Evolutionary conservation across 1,139 yeast species (phyloP).

Genomic region (Yamadazyma buinensis): DNA sequence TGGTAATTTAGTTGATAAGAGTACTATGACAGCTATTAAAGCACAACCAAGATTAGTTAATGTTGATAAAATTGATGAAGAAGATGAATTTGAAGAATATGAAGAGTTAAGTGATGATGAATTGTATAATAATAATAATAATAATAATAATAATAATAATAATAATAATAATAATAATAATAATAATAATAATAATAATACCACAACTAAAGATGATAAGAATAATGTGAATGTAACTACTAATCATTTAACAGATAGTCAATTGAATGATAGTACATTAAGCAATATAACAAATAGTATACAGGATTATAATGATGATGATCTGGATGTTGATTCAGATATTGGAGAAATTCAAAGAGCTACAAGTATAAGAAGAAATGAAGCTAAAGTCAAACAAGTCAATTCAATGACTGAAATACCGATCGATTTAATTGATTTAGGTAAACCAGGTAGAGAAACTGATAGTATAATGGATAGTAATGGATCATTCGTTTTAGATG

Average conservation of each 20-base stretch:
- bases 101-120: constrained; percentile 20
- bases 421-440: constrained; percentile 13
- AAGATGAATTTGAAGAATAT: constrained; percentile 36
- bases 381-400: no score
- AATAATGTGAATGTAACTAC: constrained; percentile 8
- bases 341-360: constrained; percentile 47
- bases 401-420: constrained; percentile 9
- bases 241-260: no score
- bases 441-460: constrained; percentile 10
- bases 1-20: constrained; percentile 2
- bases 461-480: constrained; percentile 12
- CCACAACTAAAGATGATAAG: constrained; percentile 2
- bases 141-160: not conserved
- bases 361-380: constrained; percentile 29
- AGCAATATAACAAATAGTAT: constrained; percentile 9
- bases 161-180: constrained; percentile 8
- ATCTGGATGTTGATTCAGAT: constrained; percentile 46
- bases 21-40: constrained; percentile 63
- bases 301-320: constrained; percentile 20
- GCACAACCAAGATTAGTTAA: constrained; percentile 67
- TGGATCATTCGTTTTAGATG: constrained; percentile 36
- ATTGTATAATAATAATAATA: constrained; percentile 9
- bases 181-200: constrained; percentile 2
- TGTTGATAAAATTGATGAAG: constrained; percentile 48
- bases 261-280: constrained; percentile 13